phyloP scores from a whole-genome alignment of 192 early-diverging fungal genomes.

The Coemansia sp. region DNA sequence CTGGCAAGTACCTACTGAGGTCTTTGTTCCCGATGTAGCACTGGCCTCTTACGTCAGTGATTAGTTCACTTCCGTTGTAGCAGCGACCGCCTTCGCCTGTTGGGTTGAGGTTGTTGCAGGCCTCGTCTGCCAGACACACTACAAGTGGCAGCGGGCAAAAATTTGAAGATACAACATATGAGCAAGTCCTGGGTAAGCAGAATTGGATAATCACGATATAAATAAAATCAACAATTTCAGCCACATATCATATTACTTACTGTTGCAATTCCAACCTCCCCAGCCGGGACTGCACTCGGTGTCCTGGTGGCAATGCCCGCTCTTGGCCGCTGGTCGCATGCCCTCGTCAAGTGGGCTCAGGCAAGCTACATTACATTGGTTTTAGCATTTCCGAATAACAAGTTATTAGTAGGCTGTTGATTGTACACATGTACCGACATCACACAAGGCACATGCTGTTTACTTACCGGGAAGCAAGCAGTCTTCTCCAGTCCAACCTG shows the following conservation, averaged over 20 bases:
- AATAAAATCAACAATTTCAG: too few species aligned
- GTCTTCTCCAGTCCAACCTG: slow-evolving; percentile 80
- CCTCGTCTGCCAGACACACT: slow-evolving; percentile 66
- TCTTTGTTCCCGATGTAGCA: slow-evolving; percentile 75
- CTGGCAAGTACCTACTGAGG: slow-evolving; percentile 52
- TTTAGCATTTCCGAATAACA: not conserved
- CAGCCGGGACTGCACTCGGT: slow-evolving; percentile 80
- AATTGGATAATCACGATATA: not conserved
- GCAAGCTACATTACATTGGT: slow-evolving; percentile 62
- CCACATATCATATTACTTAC: slow-evolving; percentile 23
- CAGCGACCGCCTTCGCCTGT: slow-evolving; percentile 74
- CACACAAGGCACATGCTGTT: not conserved
- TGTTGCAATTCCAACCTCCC: slow-evolving; percentile 94
- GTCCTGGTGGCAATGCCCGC: slow-evolving; percentile 60
- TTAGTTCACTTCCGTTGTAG: slow-evolving; percentile 71
- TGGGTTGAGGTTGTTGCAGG: slow-evolving; percentile 68
- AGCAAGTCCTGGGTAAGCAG: too few species aligned
- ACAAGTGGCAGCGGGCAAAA: not conserved
- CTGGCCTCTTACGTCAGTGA: slow-evolving; percentile 68
- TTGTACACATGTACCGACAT: not conserved
- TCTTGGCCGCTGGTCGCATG: slow-evolving; percentile 60
- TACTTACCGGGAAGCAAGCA: slow-evolving; percentile 66
- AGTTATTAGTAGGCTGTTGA: not conserved
- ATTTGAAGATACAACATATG: not conserved
- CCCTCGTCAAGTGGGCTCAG: slow-evolving; percentile 67